Base-by-base conservation (phyloP, 805 yeast genomes). In the Maudiozyma barnettii region DNA sequence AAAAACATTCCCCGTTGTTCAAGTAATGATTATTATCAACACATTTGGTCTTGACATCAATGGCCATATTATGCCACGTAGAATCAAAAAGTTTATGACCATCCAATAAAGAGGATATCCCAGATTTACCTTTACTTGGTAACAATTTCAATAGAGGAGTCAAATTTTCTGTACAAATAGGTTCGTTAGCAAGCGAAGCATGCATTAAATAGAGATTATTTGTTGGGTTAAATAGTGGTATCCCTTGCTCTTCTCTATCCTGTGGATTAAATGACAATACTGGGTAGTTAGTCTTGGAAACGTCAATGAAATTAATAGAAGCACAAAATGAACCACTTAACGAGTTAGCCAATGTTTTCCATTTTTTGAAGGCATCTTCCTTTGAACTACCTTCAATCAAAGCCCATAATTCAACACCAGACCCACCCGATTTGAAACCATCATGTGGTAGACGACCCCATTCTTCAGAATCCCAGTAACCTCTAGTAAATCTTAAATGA, bases 371-470 rank as follows among this genome's bases (percentile, higher is more conserved):
- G 1, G 91, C 93, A 4, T 69, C 76, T 1, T 68, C 71, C 41
- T 76, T 67, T 21, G 70, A 55, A 1, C 61, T 66, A 0, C 91
- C 90, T 57, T 82, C 91, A 23, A 93, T 75, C 37, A 79, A 72
- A 0, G 97, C 90, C 89, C 95, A 89, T 9, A 93, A 58, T 64
- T 93, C 99, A 14, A 91, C 95, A 42, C 99, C 99, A 2, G 91
- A 84, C 2, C 98, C 98, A 29, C 99, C 99, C 45, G 89, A 74
- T 47, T 67, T 68, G 12, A 64, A 59, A 1, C 99, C 99, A 53
- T 78, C 68, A 41, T 69, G 66, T 0, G 97, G 96, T 38, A 87
- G 71, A 41, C 72, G 68, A 0, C 98, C 98, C 95, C 96, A 93
- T 7, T 74, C 69, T 49, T 83, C 86, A 1, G 90, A 70, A 59